Conservation (phyloP, 1,139 yeast genomes). For the Meyerozyma guilliermondii region DNA sequence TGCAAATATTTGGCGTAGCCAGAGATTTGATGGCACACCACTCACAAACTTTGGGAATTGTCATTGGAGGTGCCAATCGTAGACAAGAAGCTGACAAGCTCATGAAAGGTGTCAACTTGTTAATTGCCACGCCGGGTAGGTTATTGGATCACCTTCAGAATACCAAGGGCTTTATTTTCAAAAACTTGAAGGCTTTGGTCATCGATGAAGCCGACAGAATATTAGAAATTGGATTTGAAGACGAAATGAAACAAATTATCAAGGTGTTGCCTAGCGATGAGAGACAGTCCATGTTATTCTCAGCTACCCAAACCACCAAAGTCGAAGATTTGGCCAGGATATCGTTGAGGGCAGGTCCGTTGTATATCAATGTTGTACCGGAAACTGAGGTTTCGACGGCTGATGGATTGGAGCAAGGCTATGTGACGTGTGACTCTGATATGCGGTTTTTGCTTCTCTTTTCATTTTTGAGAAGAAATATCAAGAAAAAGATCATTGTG, state of each 20-base stretch:
- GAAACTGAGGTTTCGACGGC: slow-evolving; percentile 84
- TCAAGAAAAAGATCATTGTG: slow-evolving; percentile 87
- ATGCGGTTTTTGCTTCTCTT: slow-evolving; percentile 84
- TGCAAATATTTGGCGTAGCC: slow-evolving; percentile 96
- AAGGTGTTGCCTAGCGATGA: slow-evolving; percentile 89
- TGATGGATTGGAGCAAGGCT: slow-evolving; percentile 96
- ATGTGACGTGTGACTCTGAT: slow-evolving; percentile 95
- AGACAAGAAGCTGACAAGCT: slow-evolving; percentile 95
- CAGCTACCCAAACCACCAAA: slow-evolving; percentile 98
- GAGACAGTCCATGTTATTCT: slow-evolving; percentile 94
- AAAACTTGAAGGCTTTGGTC: slow-evolving; percentile 86
- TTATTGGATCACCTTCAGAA: slow-evolving; percentile 93
- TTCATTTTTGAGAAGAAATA: slow-evolving; percentile 87
- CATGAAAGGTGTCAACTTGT: slow-evolving; percentile 84
- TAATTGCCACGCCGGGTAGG: slow-evolving; percentile 98
- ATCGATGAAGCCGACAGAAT: slow-evolving; percentile 98
- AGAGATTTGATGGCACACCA: slow-evolving; percentile 88
- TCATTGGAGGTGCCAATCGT: slow-evolving; percentile 97
- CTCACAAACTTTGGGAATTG: slow-evolving; percentile 92
- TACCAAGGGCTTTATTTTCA: slow-evolving; percentile 89
- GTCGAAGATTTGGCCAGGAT: slow-evolving; percentile 98
- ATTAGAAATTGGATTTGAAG: slow-evolving; percentile 95
- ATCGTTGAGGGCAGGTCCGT: slow-evolving; percentile 90
- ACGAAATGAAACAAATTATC: slow-evolving; percentile 95
- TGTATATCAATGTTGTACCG: slow-evolving; percentile 90